Evolutionary conservation across 1,284 basidiomycete species (phyloP).

Genomic region (Pyrrhoderma noxium): DNA sequence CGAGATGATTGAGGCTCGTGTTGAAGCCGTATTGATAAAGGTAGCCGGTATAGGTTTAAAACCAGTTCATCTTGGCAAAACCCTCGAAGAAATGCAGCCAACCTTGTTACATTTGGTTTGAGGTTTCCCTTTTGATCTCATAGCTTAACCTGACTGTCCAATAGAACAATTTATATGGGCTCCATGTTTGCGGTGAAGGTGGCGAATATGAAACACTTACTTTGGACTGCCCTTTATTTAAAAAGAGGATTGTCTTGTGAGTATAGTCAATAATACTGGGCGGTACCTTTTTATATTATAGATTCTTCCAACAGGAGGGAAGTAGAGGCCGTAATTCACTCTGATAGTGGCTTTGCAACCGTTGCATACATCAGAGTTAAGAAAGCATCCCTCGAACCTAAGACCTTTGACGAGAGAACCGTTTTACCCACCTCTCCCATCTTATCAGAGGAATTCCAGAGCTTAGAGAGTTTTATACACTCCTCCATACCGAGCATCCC

Average conservation of each 20-base stretch:
- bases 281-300: constrained; percentile 6
- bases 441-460: constrained; percentile 34
- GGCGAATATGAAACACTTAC: constrained; percentile 98
- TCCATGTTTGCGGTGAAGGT: constrained; percentile 95
- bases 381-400: constrained; percentile 52
- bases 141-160: constrained; percentile 8
- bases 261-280: constrained; percentile 24
- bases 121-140: constrained; percentile 24
- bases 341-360: constrained; percentile 69
- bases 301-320: constrained; percentile 40
- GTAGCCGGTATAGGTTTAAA: constrained; percentile 91
- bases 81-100: constrained; percentile 68
- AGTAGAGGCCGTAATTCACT: constrained; percentile 67
- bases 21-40: constrained; percentile 89
- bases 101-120: constrained; percentile 74
- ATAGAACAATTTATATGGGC: constrained; percentile 78
- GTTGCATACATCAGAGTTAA: constrained; percentile 86
- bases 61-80: constrained; percentile 73
- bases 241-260: constrained; percentile 46
- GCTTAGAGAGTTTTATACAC: neutral
- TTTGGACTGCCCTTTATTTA: constrained; percentile 86
- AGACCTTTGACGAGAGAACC: constrained; percentile 27
- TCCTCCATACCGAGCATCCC: neutral
- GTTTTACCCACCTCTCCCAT: constrained; percentile 39
- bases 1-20: constrained; percentile 79